Percentiles rank a stretch among this genome's conserved stretches.
Conservation (phyloP, 2,329 filamentous ascomycete genomes). For the Colletotrichum horii region DNA sequence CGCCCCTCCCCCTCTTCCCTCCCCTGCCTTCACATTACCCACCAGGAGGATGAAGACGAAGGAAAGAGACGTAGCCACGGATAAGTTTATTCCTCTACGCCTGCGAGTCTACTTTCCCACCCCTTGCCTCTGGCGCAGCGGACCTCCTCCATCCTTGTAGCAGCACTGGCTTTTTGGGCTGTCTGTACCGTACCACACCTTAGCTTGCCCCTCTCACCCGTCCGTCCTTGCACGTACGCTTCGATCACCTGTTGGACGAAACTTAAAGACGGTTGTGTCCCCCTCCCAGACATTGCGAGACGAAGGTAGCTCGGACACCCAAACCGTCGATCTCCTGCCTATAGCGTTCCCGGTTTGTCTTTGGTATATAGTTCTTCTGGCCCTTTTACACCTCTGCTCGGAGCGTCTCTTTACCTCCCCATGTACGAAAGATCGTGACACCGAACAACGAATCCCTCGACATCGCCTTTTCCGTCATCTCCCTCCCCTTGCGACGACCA, state of each 20-base stretch:
- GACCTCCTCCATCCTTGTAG: neutral
- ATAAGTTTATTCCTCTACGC: neutral
- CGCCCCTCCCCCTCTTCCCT: neutral
- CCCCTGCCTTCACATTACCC: neutral
- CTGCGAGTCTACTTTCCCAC: neutral
- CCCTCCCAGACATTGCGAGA: conserved; percentile 16
- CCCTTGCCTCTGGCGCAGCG: neutral
- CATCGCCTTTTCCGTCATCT: neutral
- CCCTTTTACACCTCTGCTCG: neutral
- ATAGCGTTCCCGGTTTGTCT: conserved; percentile 1
- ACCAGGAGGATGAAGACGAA: neutral
- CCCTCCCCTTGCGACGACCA: neutral
- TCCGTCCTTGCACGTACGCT: conserved; percentile 13
- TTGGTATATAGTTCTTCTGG: conserved; percentile 17
- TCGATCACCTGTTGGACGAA: conserved; percentile 20
- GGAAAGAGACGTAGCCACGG: neutral
- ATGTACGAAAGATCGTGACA: conserved; percentile 6
- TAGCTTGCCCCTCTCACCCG: neutral
- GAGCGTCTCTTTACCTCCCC: neutral
- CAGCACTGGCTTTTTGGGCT: conserved; percentile 1
- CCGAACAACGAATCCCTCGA: neutral
- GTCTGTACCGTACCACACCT: conserved; percentile 1
- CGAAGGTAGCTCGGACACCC: conserved; percentile 15
- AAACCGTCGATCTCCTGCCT: conserved; percentile 8
- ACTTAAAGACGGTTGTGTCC: conserved; percentile 13